Percentiles rank a stretch among this genome's conserved stretches.
Evolutionary conservation across 176 grass and related monocot species (phyloP).

Genomic region (Stipa capillata): DNA sequence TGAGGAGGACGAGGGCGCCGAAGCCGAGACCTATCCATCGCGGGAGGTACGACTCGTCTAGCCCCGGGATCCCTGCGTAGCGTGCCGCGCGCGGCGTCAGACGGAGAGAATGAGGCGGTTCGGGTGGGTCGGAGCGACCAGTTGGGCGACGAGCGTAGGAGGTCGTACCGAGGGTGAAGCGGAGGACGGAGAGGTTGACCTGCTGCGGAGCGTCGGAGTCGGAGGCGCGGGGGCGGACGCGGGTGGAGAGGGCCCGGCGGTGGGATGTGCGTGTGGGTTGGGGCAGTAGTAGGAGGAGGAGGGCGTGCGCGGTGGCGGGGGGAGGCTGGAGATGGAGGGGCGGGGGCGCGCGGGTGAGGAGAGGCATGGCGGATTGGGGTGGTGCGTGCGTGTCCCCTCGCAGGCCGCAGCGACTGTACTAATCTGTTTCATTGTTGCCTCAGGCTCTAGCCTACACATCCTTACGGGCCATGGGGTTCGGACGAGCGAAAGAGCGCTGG

Average conservation of each 20-base stretch:
- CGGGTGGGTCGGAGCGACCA: background rate
- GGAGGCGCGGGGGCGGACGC: constrained; percentile 39
- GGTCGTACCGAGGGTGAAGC: constrained; percentile 80
- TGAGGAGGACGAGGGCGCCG: constrained; percentile 69
- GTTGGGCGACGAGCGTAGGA: background rate
- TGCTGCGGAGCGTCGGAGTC: constrained; percentile 42
- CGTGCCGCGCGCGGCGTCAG: background rate
- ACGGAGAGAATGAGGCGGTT: background rate
- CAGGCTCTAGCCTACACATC: too few relatives aligned
- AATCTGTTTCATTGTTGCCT: too few relatives aligned
- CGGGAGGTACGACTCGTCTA: constrained; percentile 87
- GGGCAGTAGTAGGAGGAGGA: background rate
- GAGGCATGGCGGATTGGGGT: constrained; percentile 22
- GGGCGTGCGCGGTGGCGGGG: background rate
- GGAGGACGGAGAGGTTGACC: constrained; percentile 85
- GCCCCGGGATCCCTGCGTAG: constrained; percentile 62
- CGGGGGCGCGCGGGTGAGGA: constrained; percentile 1
- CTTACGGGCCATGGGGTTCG: too few relatives aligned
- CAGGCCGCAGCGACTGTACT: too few relatives aligned
- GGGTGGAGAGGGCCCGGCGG: background rate
- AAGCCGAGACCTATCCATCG: constrained; percentile 71
- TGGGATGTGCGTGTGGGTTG: background rate
- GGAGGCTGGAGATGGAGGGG: background rate
- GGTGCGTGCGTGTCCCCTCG: background rate
- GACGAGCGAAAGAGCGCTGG: too few relatives aligned